Conservation (phyloP, 2,329 filamentous ascomycete genomes). For the Talaromyces atroroseus region DNA sequence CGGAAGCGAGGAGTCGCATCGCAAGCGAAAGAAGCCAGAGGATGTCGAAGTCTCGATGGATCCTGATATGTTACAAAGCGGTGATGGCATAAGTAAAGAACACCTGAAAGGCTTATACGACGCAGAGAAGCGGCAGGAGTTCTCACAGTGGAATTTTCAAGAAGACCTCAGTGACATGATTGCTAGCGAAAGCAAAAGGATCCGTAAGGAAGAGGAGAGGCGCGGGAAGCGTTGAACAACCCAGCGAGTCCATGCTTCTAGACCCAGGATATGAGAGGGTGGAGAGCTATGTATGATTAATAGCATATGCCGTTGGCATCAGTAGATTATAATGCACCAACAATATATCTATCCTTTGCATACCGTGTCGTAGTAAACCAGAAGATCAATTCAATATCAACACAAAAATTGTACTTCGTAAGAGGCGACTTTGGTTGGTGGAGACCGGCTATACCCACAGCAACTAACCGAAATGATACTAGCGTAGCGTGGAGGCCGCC, state of each 20-base stretch:
- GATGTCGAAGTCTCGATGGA: slow-evolving; percentile 93
- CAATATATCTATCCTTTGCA: too few species aligned
- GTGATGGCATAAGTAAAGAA: slow-evolving; percentile 78
- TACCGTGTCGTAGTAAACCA: too few species aligned
- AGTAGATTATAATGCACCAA: background rate
- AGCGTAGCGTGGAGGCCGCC: background rate
- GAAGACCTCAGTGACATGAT: slow-evolving; percentile 96
- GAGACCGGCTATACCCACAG: background rate
- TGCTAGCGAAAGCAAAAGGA: slow-evolving; percentile 84
- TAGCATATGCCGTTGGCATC: background rate
- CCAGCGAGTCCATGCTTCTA: too few species aligned
- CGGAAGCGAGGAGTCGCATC: slow-evolving; percentile 68
- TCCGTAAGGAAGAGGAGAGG: slow-evolving; percentile 81
- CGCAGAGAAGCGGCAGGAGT: slow-evolving; percentile 59
- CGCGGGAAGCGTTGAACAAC: slow-evolving; percentile 49
- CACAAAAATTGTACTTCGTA: too few species aligned
- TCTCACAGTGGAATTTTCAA: slow-evolving; percentile 69
- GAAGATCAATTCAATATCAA: too few species aligned
- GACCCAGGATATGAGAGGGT: background rate
- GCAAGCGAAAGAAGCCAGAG: slow-evolving; percentile 92
- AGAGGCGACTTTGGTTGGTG: too few species aligned
- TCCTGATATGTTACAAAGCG: slow-evolving; percentile 67
- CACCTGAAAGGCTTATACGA: slow-evolving; percentile 78
- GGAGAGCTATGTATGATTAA: background rate
- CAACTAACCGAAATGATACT: background rate